phyloP scores from a whole-genome alignment of 2,329 filamentous ascomycete species.

The Tolypocladium guangdongense region DNA sequence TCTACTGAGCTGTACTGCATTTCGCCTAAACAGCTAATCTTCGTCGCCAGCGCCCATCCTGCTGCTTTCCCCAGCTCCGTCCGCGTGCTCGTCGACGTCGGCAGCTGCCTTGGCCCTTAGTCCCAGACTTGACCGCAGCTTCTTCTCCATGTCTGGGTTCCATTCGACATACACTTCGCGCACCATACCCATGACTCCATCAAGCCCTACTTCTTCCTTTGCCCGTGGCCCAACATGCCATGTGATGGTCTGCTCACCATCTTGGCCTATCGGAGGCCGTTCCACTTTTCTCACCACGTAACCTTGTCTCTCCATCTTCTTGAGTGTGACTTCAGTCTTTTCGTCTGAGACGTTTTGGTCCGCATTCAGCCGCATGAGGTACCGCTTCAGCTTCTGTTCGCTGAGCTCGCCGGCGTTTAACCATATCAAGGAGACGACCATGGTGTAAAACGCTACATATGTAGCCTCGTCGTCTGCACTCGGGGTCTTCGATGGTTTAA shows the following conservation, averaged over 20 bases:
- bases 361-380: constrained; percentile 64
- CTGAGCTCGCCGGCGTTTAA: constrained; percentile 63
- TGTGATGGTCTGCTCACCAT: constrained; percentile 65
- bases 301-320: constrained; percentile 66
- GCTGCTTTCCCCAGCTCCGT: constrained; percentile 4
- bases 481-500: constrained; percentile 57
- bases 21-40: not conserved
- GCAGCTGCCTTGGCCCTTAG: constrained; percentile 23
- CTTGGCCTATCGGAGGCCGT: constrained; percentile 34
- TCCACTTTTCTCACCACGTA: constrained; percentile 73
- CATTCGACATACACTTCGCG: constrained; percentile 46
- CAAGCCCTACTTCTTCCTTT: constrained; percentile 72
- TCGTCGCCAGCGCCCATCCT: constrained; percentile 2
- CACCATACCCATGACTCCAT: constrained; percentile 63
- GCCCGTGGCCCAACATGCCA: constrained; percentile 80
- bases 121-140: constrained; percentile 51
- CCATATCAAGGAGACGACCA: constrained; percentile 66
- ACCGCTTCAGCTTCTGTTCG: constrained; percentile 68
- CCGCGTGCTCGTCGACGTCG: constrained; percentile 13
- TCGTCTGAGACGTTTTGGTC: constrained; percentile 64
- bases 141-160: constrained; percentile 44
- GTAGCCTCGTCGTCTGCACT: constrained; percentile 59
- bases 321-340: constrained; percentile 64
- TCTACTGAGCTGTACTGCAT: not conserved
- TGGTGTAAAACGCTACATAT: constrained; percentile 72